Base-by-base conservation (phyloP, 2,329 filamentous ascomycete genomes). In the Hawksworthiomyces lignivorus region DNA sequence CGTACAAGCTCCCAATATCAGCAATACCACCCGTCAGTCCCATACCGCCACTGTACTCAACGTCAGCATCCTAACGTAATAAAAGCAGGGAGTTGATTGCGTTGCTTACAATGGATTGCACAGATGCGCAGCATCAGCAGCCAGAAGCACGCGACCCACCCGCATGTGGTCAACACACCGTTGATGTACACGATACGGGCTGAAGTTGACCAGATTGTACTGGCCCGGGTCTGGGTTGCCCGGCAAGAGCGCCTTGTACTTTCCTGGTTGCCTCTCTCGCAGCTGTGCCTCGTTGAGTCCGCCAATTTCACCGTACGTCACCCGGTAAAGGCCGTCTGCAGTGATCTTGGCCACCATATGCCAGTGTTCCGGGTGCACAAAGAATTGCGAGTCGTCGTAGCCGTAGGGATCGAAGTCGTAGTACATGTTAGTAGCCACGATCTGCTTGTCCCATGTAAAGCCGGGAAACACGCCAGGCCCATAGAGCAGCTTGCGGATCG, bases 361-460 rank as follows among this genome's bases (percentile, higher is more conserved):
- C 32, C 38, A 39, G 52, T 82, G 65, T 17, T 74, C 69, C 0
- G 75, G 76, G 47, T 82, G 68, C 18, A 80, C 65, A 47, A 78
- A 73, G 55, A 80, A 80, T 53, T 77, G 77, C 8, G 68, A 67
- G 48, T 79, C 73, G 40, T 65, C 60, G 50, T 64, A 78, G 18
- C 64, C 68, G 48, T 66, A 75, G 44, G 69, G 69, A 14, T 66
- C 59, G 43, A 81, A 77, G 49, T 77, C 71, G 45, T 80, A 78
- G 53, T 79, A 79, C n/a, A 75, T 71, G 74, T 81, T 80, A 7
- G 75, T 79, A 33, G 76, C 75, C 11, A 80, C 67, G 42, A 80
- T 77, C 52, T 77, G 73, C 48, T 66, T 64, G 41, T 77, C 67
- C 64, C 75, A 72, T 0, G 77, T 81, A 50, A 73, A 72, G 0